Conservation (phyloP, 2,329 filamentous ascomycete species). For the Penicillium sp. region DNA sequence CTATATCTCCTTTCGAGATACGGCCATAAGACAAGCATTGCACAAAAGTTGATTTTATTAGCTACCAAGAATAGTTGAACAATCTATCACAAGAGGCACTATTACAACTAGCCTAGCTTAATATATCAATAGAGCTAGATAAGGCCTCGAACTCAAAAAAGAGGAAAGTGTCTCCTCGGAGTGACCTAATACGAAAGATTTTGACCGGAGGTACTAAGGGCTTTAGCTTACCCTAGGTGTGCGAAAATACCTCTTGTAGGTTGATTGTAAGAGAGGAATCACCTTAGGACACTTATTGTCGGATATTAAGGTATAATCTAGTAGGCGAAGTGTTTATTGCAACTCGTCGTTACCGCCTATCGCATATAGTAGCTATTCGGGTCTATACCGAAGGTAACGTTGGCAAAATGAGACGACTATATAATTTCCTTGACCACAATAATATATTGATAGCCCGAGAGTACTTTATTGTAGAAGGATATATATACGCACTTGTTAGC, state of each 20-base stretch:
- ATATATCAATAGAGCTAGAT: background rate
- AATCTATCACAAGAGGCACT: conserved; percentile 1
- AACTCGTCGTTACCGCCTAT: conserved; percentile 5
- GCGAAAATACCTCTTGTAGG: conserved; percentile 1
- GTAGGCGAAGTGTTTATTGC: conserved; percentile 10
- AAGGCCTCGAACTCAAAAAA: background rate
- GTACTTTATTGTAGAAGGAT: conserved; percentile 8
- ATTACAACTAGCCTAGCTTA: conserved; percentile 1
- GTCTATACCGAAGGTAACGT: conserved; percentile 3
- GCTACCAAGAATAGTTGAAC: conserved; percentile 2
- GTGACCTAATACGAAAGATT: conserved; percentile 3
- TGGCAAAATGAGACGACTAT: conserved; percentile 2
- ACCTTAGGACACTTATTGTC: conserved; percentile 12
- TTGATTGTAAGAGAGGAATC: conserved; percentile 7
- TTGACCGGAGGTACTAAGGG: background rate
- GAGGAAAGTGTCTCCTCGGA: conserved; percentile 1
- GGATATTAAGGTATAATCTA: conserved; percentile 11
- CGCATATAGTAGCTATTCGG: conserved; percentile 13
- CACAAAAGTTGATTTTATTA: conserved; percentile 6
- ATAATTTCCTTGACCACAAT: conserved; percentile 2
- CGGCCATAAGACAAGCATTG: conserved; percentile 8
- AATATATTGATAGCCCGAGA: conserved; percentile 11
- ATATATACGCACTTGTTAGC: conserved; percentile 9
- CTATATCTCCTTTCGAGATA: conserved; percentile 1
- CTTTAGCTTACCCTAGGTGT: conserved; percentile 6